These are phyloP conservation scores for Aspergillus ochraceus DNA, from an alignment of 2,329 filamentous ascomycete species.

Conservation along the genomic window DNA sequence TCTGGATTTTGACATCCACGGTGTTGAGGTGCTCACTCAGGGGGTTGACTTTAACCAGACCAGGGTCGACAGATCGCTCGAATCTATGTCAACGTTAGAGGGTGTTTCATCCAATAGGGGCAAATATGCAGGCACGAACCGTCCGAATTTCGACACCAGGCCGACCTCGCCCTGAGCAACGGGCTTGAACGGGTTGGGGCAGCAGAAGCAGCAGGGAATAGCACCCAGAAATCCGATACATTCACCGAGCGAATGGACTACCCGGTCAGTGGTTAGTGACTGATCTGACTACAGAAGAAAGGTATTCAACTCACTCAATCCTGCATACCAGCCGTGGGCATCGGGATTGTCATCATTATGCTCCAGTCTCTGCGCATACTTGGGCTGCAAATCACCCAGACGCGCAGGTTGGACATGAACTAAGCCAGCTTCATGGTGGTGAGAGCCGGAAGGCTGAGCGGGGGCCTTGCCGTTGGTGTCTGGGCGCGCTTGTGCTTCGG, in stretches of 20 bases:
- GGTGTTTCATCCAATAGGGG: background rate
- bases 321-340: constrained; percentile 84
- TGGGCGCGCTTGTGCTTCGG: constrained; percentile 17
- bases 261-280: constrained; percentile 8
- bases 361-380: constrained; percentile 67
- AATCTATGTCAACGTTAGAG: constrained; percentile 54
- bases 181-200: constrained; percentile 93
- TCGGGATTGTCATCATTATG: constrained; percentile 65
- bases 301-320: constrained; percentile 66
- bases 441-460: constrained; percentile 20
- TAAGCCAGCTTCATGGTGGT: constrained; percentile 42
- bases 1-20: constrained; percentile 99
- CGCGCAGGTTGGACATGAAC: constrained; percentile 78
- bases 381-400: constrained; percentile 80
- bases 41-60: constrained; percentile 96
- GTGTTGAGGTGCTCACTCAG: constrained; percentile 86
- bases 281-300: background rate
- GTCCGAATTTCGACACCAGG: constrained; percentile 91
- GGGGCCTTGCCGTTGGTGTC: constrained; percentile 37
- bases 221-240: constrained; percentile 78
- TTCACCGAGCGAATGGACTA: constrained; percentile 72
- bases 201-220: constrained; percentile 85
- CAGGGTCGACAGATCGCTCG: constrained; percentile 92
- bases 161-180: constrained; percentile 93
- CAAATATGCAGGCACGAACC: constrained; percentile 27